Base-by-base conservation (phyloP, 2,329 filamentous ascomycete genomes). In the Talaromyces sp. region DNA sequence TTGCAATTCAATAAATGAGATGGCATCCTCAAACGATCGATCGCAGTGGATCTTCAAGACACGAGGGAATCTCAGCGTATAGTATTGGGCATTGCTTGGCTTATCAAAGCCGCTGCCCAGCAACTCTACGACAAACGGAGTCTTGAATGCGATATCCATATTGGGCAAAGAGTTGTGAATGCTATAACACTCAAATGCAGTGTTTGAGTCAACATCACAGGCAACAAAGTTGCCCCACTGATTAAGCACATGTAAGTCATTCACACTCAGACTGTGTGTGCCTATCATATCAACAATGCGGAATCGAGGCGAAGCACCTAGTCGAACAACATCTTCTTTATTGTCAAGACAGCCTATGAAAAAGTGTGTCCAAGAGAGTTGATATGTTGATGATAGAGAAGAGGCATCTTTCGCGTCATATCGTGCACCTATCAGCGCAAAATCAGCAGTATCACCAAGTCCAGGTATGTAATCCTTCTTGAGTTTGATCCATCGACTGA, bases 391-490 rank as follows among this genome's bases (percentile, higher is more conserved):
- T 2, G 66, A 57, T 57, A 86, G 84, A 8, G 82, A 80, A 54
- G 81, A 82, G 8, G 89, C 90, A 67, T 87, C 85, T 59, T 83
- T 80, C 3, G 89, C 79, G 69, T 92, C 86, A 70, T 90, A 93
- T 19, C 87, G 86, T 6, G 87, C 93, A 0, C 91, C 93, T 3
- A 97, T 80, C 1, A 94, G 83, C 1, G 90, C 89, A 73, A 97
- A 91, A 74, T 97, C 93, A 10, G 90, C 90, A 35, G 92, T 87
- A 66, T 96, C 93, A 0, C 92, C 92, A 73, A 94, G 86, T 2
- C 87, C 87, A 31, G 85, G 83, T 43, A 96, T 85, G 71, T 96
- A 96, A 72, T 95, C 91, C 71, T 92, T 92, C 76, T 97, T 97
- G 49, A 97, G 77, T 77, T 97, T 97, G 72, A 97, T 91, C 73